Conservation (phyloP, 2,329 filamentous ascomycete genomes). For the Talaromyces sp. region DNA sequence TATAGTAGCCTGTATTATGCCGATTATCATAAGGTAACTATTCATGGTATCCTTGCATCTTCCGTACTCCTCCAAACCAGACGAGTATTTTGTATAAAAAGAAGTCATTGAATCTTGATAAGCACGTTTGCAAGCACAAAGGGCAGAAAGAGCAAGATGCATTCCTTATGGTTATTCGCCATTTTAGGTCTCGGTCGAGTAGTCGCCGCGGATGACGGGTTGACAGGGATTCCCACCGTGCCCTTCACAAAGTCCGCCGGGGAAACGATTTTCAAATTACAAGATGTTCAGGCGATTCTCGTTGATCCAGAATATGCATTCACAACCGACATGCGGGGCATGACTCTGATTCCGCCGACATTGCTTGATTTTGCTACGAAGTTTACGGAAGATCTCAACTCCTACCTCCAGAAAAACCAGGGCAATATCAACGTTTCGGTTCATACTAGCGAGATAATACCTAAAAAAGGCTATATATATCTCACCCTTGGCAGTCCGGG, state of each 20-base stretch:
- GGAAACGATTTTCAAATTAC: constrained; percentile 14
- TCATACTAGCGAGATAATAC: neutral
- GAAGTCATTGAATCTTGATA: too few relatives aligned
- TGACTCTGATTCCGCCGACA: constrained; percentile 53
- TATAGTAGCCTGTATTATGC: too few relatives aligned
- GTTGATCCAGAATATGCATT: constrained; percentile 45
- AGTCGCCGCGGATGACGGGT: too few relatives aligned
- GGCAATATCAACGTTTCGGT: constrained; percentile 12
- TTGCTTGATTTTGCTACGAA: constrained; percentile 47
- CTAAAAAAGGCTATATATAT: constrained; percentile 36
- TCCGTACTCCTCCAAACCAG: too few relatives aligned
- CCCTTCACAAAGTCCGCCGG: constrained; percentile 18
- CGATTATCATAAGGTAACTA: too few relatives aligned
- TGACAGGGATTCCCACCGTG: constrained; percentile 24
- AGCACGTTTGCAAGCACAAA: too few relatives aligned
- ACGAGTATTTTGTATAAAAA: too few relatives aligned
- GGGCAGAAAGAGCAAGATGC: too few relatives aligned
- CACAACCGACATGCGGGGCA: constrained; percentile 43
- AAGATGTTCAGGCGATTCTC: constrained; percentile 35
- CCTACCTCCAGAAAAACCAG: constrained; percentile 21
- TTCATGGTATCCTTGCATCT: too few relatives aligned
- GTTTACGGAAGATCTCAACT: constrained; percentile 41
- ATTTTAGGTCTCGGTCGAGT: too few relatives aligned
- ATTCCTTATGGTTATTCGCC: too few relatives aligned
- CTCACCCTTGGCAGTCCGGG: constrained; percentile 45